These are phyloP conservation scores for Cladosporium cucumerinum DNA, from an alignment of 2,329 filamentous ascomycete species.

Conservation along the genomic window DNA sequence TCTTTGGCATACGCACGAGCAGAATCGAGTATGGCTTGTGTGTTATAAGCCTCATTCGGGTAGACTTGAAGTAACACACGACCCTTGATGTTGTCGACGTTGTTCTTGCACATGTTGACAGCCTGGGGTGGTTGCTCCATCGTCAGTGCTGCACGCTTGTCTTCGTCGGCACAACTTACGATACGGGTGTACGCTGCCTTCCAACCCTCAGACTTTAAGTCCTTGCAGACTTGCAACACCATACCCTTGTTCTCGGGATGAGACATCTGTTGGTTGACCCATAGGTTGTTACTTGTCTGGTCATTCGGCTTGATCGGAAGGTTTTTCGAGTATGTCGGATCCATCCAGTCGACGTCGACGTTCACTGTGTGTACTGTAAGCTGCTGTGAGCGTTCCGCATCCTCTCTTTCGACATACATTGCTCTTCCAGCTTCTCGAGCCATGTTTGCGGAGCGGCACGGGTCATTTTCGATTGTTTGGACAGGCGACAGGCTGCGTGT, in stretches of 20 bases:
- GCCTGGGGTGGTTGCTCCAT: slow-evolving; percentile 14
- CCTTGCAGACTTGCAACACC: slow-evolving; percentile 24
- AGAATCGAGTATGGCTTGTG: slow-evolving; percentile 21
- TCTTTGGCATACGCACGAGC: slow-evolving; percentile 22
- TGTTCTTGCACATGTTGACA: slow-evolving; percentile 23
- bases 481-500: neutral
- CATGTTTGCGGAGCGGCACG: slow-evolving; percentile 19
- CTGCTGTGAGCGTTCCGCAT: neutral
- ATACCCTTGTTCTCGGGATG: slow-evolving; percentile 23
- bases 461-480: slow-evolving; percentile 11
- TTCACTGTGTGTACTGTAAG: slow-evolving; percentile 12
- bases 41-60: slow-evolving; percentile 22
- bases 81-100: slow-evolving; percentile 24
- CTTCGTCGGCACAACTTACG: slow-evolving; percentile 6
- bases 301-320: slow-evolving; percentile 22
- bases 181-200: slow-evolving; percentile 24
- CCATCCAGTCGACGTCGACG: slow-evolving; percentile 25
- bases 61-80: slow-evolving; percentile 23
- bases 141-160: neutral
- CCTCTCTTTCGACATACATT: neutral
- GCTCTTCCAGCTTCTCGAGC: slow-evolving; percentile 23
- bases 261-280: slow-evolving; percentile 24
- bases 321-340: slow-evolving; percentile 22
- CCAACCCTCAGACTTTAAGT: slow-evolving; percentile 22
- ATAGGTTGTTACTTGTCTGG: slow-evolving; percentile 23